Conservation (phyloP, 768 basidiomycete genomes). For the Galerina sulciceps region DNA sequence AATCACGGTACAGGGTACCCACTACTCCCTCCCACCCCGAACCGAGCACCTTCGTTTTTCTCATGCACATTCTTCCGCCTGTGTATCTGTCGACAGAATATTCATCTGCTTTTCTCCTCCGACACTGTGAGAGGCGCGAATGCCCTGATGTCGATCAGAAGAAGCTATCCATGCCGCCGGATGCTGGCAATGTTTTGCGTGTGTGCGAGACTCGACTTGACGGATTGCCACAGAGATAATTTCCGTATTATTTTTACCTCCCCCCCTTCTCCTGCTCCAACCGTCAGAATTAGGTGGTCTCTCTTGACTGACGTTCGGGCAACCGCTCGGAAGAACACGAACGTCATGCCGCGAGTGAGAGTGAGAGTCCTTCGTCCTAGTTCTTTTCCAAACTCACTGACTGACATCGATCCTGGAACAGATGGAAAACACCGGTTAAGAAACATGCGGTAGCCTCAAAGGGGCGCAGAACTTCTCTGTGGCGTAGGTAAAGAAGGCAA, state of each 20-base stretch:
- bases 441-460: not conserved
- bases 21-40: too few species aligned
- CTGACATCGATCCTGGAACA: not conserved
- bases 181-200: not conserved
- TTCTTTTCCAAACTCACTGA: not conserved
- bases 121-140: constrained; percentile 2
- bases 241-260: not conserved
- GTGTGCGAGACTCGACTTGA: not conserved
- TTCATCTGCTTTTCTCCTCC: not conserved
- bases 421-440: not conserved
- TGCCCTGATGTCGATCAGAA: constrained; percentile 7
- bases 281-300: too few species aligned
- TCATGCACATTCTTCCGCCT: too few species aligned
- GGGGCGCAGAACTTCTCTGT: not conserved
- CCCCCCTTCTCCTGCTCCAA: too few species aligned
- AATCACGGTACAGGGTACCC: too few species aligned
- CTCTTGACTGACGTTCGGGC: too few species aligned
- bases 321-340: not conserved
- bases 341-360: not conserved
- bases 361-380: not conserved
- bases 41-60: too few species aligned
- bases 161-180: constrained; percentile 13
- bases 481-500: constrained; percentile 3
- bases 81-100: too few species aligned
- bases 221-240: not conserved